Evolutionary conservation across 2,329 filamentous ascomycete species (phyloP).

Genomic region (Cladophialophora bantiana): DNA sequence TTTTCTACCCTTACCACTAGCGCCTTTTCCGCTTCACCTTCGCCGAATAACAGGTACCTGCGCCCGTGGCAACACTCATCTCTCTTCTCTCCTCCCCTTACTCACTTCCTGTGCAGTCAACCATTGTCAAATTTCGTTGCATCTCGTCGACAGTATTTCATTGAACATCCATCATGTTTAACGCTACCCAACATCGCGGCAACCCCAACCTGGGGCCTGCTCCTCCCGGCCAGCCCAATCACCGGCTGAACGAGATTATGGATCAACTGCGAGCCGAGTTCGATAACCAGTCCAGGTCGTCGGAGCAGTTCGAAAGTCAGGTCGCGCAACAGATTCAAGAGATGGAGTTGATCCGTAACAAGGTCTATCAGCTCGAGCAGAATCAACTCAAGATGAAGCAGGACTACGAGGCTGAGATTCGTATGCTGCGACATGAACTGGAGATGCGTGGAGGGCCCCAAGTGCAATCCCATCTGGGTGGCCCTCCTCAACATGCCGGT

Average conservation of each 20-base stretch:
- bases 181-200: conserved; percentile 41
- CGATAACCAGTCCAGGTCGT: conserved; percentile 79
- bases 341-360: conserved; percentile 91
- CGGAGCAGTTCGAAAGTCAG: conserved; percentile 92
- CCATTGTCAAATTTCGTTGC: not conserved
- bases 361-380: conserved; percentile 92
- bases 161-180: conserved; percentile 38
- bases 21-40: conserved; percentile 26
- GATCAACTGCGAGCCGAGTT: conserved; percentile 92
- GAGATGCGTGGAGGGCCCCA: conserved; percentile 73
- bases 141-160: not conserved
- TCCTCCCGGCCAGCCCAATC: conserved; percentile 58
- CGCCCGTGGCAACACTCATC: conserved; percentile 25
- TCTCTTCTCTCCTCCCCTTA: conserved; percentile 9
- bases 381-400: conserved; percentile 85
- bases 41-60: conserved; percentile 31
- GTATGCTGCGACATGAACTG: conserved; percentile 84
- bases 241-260: conserved; percentile 86
- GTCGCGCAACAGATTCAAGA: conserved; percentile 91
- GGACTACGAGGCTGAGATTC: conserved; percentile 94
- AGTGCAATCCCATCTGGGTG: conserved; percentile 68
- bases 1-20: conserved; percentile 40
- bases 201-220: conserved; percentile 54
- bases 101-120: conserved; percentile 4
- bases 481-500: conserved; percentile 76